Percentiles rank a stretch among this genome's conserved stretches.
Conservation (phyloP, 2,329 filamentous ascomycete genomes). For the Ilyonectria sp. region DNA sequence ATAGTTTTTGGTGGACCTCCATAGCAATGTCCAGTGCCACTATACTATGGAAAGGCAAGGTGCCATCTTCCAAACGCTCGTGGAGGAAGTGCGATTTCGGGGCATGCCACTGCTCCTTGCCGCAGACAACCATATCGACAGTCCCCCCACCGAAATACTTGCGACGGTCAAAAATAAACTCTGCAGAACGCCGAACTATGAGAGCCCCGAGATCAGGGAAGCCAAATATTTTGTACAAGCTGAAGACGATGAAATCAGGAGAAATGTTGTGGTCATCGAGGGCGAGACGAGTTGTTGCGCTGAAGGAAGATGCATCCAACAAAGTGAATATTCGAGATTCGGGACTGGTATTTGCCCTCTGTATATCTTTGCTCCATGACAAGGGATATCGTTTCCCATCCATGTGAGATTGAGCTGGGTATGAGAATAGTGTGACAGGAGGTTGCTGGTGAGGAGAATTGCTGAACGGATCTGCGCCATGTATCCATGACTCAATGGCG, state of each 20-base stretch:
- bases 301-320: constrained; percentile 87
- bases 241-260: constrained; percentile 89
- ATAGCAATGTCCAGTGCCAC: constrained; percentile 85
- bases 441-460: constrained; percentile 34
- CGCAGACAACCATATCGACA: constrained; percentile 87
- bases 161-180: constrained; percentile 74
- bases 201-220: constrained; percentile 93
- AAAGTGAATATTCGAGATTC: constrained; percentile 72
- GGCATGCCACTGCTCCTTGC: constrained; percentile 87
- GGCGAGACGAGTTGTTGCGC: constrained; percentile 83
- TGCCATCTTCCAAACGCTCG: constrained; percentile 90
- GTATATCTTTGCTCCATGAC: constrained; percentile 73
- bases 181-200: constrained; percentile 82
- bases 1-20: constrained; percentile 77
- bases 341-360: constrained; percentile 44
- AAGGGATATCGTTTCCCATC: constrained; percentile 83
- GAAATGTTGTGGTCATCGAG: constrained; percentile 72
- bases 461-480: constrained; percentile 52
- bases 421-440: constrained; percentile 75
- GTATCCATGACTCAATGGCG: constrained; percentile 77
- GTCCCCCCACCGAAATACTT: constrained; percentile 96
- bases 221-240: constrained; percentile 98
- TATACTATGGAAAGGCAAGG: constrained; percentile 91
- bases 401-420: constrained; percentile 94
- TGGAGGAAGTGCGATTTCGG: constrained; percentile 81